Evolutionary conservation across 2,329 filamentous ascomycete genomes (phyloP).

Genomic region (Phialemonium atrogriseum): DNA sequence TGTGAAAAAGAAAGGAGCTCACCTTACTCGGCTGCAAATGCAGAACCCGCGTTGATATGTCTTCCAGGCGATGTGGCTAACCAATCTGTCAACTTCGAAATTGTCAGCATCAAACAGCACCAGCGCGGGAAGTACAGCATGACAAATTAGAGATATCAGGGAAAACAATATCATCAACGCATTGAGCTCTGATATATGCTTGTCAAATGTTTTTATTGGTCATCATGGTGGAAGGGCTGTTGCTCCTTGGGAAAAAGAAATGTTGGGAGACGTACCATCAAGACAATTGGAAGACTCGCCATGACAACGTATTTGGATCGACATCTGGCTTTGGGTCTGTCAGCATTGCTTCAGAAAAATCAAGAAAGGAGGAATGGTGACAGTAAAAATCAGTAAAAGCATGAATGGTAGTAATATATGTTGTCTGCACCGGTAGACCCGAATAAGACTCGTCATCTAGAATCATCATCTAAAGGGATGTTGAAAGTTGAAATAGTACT

Average conservation of each 20-base stretch:
- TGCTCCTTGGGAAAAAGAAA: slow-evolving; percentile 11
- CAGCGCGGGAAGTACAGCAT: not conserved
- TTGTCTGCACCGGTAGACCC: slow-evolving; percentile 65
- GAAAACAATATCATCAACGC: slow-evolving; percentile 40
- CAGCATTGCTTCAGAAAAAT: slow-evolving; percentile 6
- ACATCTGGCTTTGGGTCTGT: slow-evolving; percentile 5
- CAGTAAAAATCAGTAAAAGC: slow-evolving; percentile 39
- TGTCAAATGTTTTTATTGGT: slow-evolving; percentile 85
- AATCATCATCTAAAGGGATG: slow-evolving; percentile 31
- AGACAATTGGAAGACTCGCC: no score
- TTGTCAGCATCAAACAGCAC: no score
- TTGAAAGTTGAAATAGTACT: slow-evolving; percentile 9
- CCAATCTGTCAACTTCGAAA: no score
- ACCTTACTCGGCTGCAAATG: slow-evolving; percentile 22
- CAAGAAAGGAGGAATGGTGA: slow-evolving; percentile 4
- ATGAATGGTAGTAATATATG: slow-evolving; percentile 65
- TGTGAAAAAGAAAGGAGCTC: slow-evolving; percentile 11
- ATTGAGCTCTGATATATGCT: slow-evolving; percentile 94
- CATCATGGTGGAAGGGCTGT: slow-evolving; percentile 38
- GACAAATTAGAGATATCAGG: slow-evolving; percentile 20
- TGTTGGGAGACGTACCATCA: slow-evolving; percentile 11
- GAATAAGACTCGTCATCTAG: slow-evolving; percentile 75
- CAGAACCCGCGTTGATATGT: no score
- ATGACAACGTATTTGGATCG: no score
- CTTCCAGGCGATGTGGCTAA: no score